Evolutionary conservation across 23 red algal species (phyloP).

Genomic region (Porphyridium purpureum): DNA sequence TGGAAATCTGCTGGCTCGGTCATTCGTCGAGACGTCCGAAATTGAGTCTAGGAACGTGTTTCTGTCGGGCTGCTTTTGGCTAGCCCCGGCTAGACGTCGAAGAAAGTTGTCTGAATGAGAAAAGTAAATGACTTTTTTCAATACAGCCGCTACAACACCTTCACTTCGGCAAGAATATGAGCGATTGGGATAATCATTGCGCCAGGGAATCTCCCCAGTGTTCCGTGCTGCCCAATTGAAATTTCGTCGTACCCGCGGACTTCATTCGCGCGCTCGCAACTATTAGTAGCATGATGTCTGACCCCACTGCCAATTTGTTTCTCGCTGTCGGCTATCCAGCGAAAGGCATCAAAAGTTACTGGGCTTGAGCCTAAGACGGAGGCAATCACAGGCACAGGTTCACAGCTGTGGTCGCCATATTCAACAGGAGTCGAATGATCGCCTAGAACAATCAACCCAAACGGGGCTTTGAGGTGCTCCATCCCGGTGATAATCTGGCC

Average conservation of each 20-base stretch:
- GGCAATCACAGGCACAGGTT: conserved; percentile 28
- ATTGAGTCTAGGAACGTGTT: too few relatives aligned
- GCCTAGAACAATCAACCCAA: conserved; percentile 12
- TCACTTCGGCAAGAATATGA: too few relatives aligned
- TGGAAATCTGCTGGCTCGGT: too few relatives aligned
- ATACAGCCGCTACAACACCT: too few relatives aligned
- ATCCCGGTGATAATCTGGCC: neutral
- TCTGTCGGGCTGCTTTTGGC: too few relatives aligned
- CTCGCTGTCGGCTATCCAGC: neutral
- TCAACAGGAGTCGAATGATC: conserved; percentile 25
- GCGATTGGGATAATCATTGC: too few relatives aligned
- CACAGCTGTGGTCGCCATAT: conserved; percentile 8
- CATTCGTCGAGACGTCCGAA: too few relatives aligned
- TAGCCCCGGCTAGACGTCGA: too few relatives aligned
- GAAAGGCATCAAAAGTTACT: neutral
- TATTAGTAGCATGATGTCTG: neutral
- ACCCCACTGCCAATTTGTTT: neutral
- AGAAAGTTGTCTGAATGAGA: too few relatives aligned
- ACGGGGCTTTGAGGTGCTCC: neutral
- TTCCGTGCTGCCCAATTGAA: neutral
- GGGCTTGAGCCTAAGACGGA: neutral
- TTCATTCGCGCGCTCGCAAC: neutral
- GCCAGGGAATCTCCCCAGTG: conserved; percentile 9
- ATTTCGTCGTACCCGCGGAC: neutral
- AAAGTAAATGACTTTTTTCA: too few relatives aligned